Conservation (phyloP, 441 rosid species). For the Populus hybrid region DNA sequence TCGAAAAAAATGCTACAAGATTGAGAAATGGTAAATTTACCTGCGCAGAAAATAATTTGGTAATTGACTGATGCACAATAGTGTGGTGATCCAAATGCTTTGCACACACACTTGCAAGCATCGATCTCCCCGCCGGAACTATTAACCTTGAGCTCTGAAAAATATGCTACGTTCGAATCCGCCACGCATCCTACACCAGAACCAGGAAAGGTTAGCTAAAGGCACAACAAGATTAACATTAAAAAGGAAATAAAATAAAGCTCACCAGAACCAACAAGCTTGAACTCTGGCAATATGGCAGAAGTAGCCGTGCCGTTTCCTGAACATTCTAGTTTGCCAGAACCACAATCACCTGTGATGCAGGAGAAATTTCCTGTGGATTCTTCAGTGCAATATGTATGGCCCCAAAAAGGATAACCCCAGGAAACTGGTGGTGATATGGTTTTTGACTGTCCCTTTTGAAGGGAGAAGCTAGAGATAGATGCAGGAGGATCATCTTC, state of each 20-base stretch:
- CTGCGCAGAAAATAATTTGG: not conserved
- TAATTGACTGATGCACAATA: constrained; percentile 36
- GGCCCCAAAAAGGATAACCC: constrained; percentile 92
- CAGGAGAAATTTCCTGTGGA: constrained; percentile 62
- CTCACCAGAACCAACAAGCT: constrained; percentile 54
- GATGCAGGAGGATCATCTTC: constrained; percentile 56
- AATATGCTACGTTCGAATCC: constrained; percentile 67
- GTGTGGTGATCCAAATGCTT: constrained; percentile 63
- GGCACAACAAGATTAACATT: constrained; percentile 93
- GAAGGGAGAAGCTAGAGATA: constrained; percentile 66
- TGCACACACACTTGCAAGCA: constrained; percentile 85
- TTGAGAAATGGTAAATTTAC: too few species aligned
- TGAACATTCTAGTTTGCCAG: constrained; percentile 60
- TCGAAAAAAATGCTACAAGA: not conserved
- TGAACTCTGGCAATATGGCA: constrained; percentile 71
- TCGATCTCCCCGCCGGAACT: constrained; percentile 33
- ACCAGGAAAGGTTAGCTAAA: constrained; percentile 72
- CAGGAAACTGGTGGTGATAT: constrained; percentile 59
- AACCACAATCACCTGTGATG: constrained; percentile 74
- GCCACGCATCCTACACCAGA: constrained; percentile 59
- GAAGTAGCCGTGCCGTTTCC: constrained; percentile 72
- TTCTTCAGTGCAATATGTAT: constrained; percentile 64
- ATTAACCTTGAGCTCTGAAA: constrained; percentile 59
- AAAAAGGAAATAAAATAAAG: constrained; percentile 45
- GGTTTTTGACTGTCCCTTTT: constrained; percentile 42